phyloP scores from a whole-genome alignment of 1,284 basidiomycete species.

The Psilocybe mexicana region DNA sequence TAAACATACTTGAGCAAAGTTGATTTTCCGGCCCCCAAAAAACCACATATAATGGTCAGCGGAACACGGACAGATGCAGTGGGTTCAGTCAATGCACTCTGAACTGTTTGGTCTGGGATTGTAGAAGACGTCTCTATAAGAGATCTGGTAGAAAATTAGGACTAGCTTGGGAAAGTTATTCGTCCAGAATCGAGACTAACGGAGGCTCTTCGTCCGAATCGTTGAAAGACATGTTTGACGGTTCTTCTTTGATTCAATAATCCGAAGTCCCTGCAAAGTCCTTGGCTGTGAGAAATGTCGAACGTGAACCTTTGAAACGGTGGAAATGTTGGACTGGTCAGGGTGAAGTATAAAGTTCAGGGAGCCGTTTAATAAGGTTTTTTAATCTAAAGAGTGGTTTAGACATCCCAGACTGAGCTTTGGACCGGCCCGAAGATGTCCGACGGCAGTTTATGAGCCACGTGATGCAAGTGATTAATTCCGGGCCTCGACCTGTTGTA shows the following conservation, averaged over 20 bases:
- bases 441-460: neutral
- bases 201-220: constrained; percentile 52
- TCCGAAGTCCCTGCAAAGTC: too few species aligned
- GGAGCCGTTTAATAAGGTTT: too few species aligned
- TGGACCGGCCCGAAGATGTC: neutral
- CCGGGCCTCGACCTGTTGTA: neutral
- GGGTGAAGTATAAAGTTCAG: too few species aligned
- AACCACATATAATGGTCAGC: constrained; percentile 89
- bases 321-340: too few species aligned
- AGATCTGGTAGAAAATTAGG: constrained; percentile 30
- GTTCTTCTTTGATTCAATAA: too few species aligned
- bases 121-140: constrained; percentile 42
- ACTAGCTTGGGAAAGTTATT: constrained; percentile 15
- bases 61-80: constrained; percentile 56
- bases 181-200: constrained; percentile 32
- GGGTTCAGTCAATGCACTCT: constrained; percentile 4
- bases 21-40: constrained; percentile 90
- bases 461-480: neutral
- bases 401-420: too few species aligned
- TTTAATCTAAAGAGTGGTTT: too few species aligned
- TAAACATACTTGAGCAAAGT: constrained; percentile 72
- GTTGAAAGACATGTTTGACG: constrained; percentile 22
- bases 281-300: too few species aligned
- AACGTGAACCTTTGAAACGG: too few species aligned
- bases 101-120: constrained; percentile 4